phyloP scores from a whole-genome alignment of 2,329 filamentous ascomycete species.

The Arthrocladium fulminans region DNA sequence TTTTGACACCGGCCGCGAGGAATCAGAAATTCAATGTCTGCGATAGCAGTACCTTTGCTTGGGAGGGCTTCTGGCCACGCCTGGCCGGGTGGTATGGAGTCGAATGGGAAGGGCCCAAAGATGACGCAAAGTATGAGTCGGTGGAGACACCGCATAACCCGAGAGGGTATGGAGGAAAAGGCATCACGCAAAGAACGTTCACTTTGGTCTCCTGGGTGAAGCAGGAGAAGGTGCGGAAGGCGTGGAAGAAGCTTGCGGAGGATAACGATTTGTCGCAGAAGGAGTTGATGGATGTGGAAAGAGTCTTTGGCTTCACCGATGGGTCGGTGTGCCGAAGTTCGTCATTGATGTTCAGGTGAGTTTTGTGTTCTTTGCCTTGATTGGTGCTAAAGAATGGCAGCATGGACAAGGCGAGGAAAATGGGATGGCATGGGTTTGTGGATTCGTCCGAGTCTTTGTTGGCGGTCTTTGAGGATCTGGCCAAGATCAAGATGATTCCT shows the following conservation, averaged over 20 bases:
- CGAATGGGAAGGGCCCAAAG: slow-evolving; percentile 27
- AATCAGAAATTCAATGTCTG: slow-evolving; percentile 43
- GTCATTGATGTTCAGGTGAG: slow-evolving; percentile 27
- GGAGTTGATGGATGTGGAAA: slow-evolving; percentile 37
- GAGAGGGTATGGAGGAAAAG: slow-evolving; percentile 37
- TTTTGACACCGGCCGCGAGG: slow-evolving; percentile 31
- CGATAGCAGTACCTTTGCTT: slow-evolving; percentile 39
- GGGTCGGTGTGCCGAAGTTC: slow-evolving; percentile 28
- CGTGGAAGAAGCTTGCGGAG: slow-evolving; percentile 38
- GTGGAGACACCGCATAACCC: slow-evolving; percentile 24
- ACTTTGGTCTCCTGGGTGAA: slow-evolving; percentile 40
- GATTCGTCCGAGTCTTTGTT: slow-evolving; percentile 27
- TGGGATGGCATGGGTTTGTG: slow-evolving; percentile 29
- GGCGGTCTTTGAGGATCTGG: slow-evolving; percentile 18
- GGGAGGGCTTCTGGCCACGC: slow-evolving; percentile 41
- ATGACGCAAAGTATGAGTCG: slow-evolving; percentile 17
- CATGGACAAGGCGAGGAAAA: slow-evolving; percentile 26
- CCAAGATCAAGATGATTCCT: slow-evolving; percentile 19
- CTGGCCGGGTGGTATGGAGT: slow-evolving; percentile 39
- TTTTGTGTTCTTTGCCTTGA: background rate
- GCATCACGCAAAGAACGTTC: slow-evolving; percentile 32
- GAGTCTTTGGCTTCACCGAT: slow-evolving; percentile 41
- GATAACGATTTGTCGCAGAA: slow-evolving; percentile 34
- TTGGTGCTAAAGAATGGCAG: slow-evolving; percentile 12
- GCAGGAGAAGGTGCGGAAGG: slow-evolving; percentile 33